phyloP scores from a whole-genome alignment of 208 protist genomes.

The Wallacemonas sp. region DNA sequence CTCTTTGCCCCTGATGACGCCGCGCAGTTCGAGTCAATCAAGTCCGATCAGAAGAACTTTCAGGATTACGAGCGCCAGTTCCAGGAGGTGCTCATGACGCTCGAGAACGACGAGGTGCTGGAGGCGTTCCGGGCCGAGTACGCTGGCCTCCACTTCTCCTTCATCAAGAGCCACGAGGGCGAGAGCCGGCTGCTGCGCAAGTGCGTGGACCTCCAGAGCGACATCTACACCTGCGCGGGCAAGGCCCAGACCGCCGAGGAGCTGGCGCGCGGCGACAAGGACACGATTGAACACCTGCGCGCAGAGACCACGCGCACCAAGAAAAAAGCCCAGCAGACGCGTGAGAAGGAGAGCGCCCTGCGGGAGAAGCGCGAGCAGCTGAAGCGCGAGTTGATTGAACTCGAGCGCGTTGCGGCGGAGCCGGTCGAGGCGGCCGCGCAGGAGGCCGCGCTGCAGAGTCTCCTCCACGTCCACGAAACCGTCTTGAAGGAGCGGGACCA shows the following conservation, averaged over 20 bases:
- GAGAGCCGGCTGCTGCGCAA: slow-evolving; percentile 97
- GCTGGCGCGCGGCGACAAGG: slow-evolving; percentile 94
- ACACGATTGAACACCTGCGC: slow-evolving; percentile 93
- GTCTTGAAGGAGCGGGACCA: slow-evolving; percentile 92
- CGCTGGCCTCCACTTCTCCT: slow-evolving; percentile 95
- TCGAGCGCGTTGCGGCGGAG: slow-evolving; percentile 88
- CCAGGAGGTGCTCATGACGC: slow-evolving; percentile 92
- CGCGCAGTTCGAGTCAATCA: slow-evolving; percentile 51
- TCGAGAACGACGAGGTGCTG: slow-evolving; percentile 94
- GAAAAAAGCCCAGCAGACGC: slow-evolving; percentile 90
- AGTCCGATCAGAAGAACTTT: slow-evolving; percentile 73
- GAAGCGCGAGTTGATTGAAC: slow-evolving; percentile 93
- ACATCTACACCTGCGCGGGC: slow-evolving; percentile 94
- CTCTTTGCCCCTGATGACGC: slow-evolving; percentile 40
- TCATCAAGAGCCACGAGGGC: slow-evolving; percentile 97
- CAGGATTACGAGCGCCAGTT: slow-evolving; percentile 94
- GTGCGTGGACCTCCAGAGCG: slow-evolving; percentile 93
- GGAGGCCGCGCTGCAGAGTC: slow-evolving; percentile 93
- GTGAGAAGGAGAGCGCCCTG: slow-evolving; percentile 94
- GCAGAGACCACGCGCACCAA: slow-evolving; percentile 94
- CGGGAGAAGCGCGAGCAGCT: slow-evolving; percentile 94
- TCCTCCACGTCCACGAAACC: slow-evolving; percentile 89
- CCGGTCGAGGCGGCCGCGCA: slow-evolving; percentile 90
- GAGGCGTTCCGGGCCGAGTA: slow-evolving; percentile 97
- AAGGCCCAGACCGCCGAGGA: slow-evolving; percentile 95